Evolutionary conservation across 2,329 filamentous ascomycete genomes (phyloP), one percentile per base, ranked within the genome.

Genomic region (Epichloe glyceriae): DNA sequence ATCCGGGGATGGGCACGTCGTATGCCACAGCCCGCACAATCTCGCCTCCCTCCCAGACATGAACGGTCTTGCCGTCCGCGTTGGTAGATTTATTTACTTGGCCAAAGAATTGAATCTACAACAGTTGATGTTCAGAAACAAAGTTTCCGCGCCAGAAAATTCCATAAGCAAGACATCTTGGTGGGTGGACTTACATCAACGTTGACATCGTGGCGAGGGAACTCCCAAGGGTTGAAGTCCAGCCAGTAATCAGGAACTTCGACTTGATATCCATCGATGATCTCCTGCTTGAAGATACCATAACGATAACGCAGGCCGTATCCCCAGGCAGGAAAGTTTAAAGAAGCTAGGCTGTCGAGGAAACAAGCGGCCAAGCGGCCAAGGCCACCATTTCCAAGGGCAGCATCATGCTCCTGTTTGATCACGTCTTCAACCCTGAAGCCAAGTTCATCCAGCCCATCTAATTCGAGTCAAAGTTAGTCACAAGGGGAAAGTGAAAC

Each of bases 181-280:
- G 34, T 20, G 33, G 19, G 35, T 5, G 14, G 6, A 33, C 78
- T 70, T 62, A 82, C 79, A 69, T 97, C 88, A 22, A 98, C 90
- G 2, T 86, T 90, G 54, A 98, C 86, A 64, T 98, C 93, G 67
- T 96, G 88, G 58, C 93, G 80, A 41, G 90, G 89, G 62, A 97
- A 98, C 66, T 98, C 93, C 93, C 93, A 98, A 0, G 93, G 93
- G 69, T 98, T 98, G 70, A 97, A 96, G 66, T 97, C 93, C 50
- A 98, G 80, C 93, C 93, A 98, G 71, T 98, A 97, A 67, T 98
- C 93, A 19, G 93, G 93, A 53, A 97, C 86, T 65, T 98, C 93
- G 56, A 98, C 89, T 69, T 98, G 93, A 67, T 96, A 98, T 52
- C 93, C 93, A 62, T 97, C 86, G 53, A 96, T 83, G 61, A 98